Conservation (phyloP, 2,329 filamentous ascomycete genomes). For the Ascochyta rabiei region DNA sequence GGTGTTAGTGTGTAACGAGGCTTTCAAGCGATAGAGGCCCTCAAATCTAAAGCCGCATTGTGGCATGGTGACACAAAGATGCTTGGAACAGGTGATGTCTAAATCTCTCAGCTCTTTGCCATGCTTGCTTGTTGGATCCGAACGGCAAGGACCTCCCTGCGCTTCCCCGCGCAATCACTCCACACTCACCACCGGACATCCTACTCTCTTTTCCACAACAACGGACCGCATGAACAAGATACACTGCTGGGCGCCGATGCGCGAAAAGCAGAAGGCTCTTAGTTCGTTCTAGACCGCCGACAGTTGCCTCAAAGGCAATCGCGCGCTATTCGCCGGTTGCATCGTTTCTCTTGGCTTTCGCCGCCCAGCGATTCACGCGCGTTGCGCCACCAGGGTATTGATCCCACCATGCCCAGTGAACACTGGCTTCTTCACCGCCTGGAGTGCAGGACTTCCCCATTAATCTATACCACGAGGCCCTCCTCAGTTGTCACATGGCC, state of each 20-base stretch:
- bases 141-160: background rate
- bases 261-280: background rate
- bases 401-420: slow-evolving; percentile 4
- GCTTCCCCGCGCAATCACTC: background rate
- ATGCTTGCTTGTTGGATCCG: slow-evolving; percentile 1
- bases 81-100: slow-evolving; percentile 4
- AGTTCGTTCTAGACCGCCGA: slow-evolving; percentile 5
- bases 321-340: slow-evolving; percentile 13
- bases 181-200: slow-evolving; percentile 7
- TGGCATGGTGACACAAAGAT: background rate
- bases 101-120: background rate
- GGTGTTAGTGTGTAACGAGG: background rate
- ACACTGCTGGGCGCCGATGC: slow-evolving; percentile 3
- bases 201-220: background rate
- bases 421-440: slow-evolving; percentile 13
- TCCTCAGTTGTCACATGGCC: slow-evolving; percentile 15
- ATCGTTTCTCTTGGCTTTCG: slow-evolving; percentile 10
- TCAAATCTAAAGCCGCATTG: background rate
- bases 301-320: background rate
- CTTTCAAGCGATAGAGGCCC: background rate
- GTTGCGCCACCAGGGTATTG: slow-evolving; percentile 15
- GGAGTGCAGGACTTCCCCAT: slow-evolving; percentile 3
- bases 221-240: slow-evolving; percentile 1
- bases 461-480: slow-evolving; percentile 10
- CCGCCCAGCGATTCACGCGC: slow-evolving; percentile 16